phyloP scores from a whole-genome alignment of 1,284 basidiomycete species.

The Termitomyces sp. region DNA sequence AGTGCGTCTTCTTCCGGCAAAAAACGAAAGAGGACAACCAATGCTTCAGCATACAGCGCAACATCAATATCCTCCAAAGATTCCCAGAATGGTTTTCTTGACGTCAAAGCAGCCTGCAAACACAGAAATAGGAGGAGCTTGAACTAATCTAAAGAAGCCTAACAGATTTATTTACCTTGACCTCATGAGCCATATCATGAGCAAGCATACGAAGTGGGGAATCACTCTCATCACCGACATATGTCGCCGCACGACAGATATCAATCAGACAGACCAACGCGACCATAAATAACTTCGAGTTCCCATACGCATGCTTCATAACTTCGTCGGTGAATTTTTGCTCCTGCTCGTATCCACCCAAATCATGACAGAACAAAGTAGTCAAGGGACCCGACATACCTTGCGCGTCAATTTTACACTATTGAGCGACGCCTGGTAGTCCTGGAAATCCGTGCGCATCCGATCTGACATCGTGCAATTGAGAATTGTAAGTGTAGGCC shows the following conservation, averaged over 20 bases:
- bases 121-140: neutral
- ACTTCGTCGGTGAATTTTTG: constrained; percentile 55
- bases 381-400: constrained; percentile 21
- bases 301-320: constrained; percentile 42
- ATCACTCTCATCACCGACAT: constrained; percentile 61
- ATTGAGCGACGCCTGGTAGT: constrained; percentile 37
- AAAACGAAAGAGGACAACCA: constrained; percentile 70
- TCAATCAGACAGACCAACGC: constrained; percentile 78
- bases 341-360: constrained; percentile 29
- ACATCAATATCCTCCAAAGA: constrained; percentile 68
- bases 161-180: constrained; percentile 52
- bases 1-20: constrained; percentile 57
- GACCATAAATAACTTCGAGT: constrained; percentile 56
- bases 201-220: constrained; percentile 67
- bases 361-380: neutral
- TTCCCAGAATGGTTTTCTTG: constrained; percentile 68
- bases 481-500: constrained; percentile 80
- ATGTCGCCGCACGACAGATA: constrained; percentile 75
- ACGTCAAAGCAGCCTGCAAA: constrained; percentile 41
- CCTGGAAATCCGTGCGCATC: constrained; percentile 53
- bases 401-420: constrained; percentile 31
- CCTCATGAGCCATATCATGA: constrained; percentile 70
- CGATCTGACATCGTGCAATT: constrained; percentile 78
- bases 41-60: constrained; percentile 71
- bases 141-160: neutral